Evolutionary conservation across 176 grass and related monocot species (phyloP).

Genomic region (Neostapfia colusana): DNA sequence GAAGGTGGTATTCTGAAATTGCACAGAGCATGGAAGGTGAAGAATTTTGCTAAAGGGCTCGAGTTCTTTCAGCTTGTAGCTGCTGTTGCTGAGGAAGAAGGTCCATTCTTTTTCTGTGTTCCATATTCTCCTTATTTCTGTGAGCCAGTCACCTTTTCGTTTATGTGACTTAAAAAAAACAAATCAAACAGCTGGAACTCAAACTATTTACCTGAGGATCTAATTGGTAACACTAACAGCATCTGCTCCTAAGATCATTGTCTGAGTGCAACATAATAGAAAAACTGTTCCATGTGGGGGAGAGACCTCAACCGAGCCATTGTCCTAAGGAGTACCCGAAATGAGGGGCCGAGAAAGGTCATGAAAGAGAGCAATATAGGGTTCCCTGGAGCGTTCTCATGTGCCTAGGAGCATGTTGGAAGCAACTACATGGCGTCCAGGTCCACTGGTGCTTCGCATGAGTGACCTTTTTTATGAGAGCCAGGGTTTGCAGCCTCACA

Average conservation of each 20-base stretch:
- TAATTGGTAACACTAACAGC: background rate
- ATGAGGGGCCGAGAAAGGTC: background rate
- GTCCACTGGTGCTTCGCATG: background rate
- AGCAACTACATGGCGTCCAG: background rate
- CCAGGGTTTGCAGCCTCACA: background rate
- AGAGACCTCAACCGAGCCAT: background rate
- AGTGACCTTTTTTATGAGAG: background rate
- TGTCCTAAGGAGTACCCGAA: background rate
- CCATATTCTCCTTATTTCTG: background rate
- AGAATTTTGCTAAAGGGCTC: conserved; percentile 81
- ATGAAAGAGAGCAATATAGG: background rate
- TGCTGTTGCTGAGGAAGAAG: conserved; percentile 80
- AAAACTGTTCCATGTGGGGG: background rate
- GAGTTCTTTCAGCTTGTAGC: conserved; percentile 89
- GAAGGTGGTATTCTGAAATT: conserved; percentile 68
- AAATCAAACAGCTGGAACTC: conserved; percentile 1
- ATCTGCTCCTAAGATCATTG: background rate
- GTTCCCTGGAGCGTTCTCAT: background rate
- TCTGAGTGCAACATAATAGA: conserved; percentile 10
- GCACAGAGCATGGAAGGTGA: conserved; percentile 75
- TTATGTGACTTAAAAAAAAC: background rate
- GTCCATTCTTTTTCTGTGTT: conserved; percentile 41
- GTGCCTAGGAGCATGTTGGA: background rate
- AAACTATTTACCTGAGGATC: background rate
- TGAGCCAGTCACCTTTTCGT: background rate